Percentiles rank a stretch among this genome's conserved stretches.
phyloP scores from a whole-genome alignment of 164 flowering plant species.

The Nymphaea thermarum region DNA sequence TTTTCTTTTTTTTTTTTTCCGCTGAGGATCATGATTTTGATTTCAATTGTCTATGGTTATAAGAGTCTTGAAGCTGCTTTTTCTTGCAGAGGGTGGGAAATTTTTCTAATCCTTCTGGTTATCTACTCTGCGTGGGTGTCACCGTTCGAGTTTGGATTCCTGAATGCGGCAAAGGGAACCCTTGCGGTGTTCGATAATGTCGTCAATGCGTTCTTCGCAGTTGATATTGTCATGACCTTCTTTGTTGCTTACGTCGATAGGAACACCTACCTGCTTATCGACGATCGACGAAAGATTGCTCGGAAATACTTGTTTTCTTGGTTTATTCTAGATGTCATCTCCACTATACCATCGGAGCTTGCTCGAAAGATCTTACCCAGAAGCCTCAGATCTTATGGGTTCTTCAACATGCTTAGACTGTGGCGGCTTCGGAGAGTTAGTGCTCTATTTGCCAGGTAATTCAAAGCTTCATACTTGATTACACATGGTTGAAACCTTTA shows the following conservation, averaged over 20 bases:
- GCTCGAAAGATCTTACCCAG: constrained; percentile 42
- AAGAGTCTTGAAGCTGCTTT: too few relatives aligned
- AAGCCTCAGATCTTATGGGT: constrained; percentile 39
- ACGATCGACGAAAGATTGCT: constrained; percentile 57
- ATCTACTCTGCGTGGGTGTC: constrained; percentile 91
- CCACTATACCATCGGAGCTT: constrained; percentile 76
- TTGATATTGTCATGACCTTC: constrained; percentile 77
- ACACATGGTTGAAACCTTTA: too few relatives aligned
- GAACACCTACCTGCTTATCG: constrained; percentile 51
- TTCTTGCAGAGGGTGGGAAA: constrained; percentile 50
- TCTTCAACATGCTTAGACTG: constrained; percentile 91
- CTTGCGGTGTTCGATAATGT: constrained; percentile 60
- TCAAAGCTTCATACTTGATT: neutral
- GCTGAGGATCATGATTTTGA: too few relatives aligned
- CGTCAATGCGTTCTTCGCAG: constrained; percentile 81
- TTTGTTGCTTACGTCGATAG: constrained; percentile 82
- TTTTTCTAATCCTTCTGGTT: constrained; percentile 59
- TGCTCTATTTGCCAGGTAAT: constrained; percentile 71
- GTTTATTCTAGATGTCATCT: constrained; percentile 72
- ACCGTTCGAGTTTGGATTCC: constrained; percentile 84
- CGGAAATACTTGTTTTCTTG: constrained; percentile 58
- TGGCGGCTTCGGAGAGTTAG: constrained; percentile 98
- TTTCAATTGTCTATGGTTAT: too few relatives aligned
- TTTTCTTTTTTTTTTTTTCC: neutral
- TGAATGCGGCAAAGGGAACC: constrained; percentile 33